Evolutionary conservation across 139 green algal species (phyloP), one percentile per base, ranked within the genome.

Genomic region (Bryopsis sp.): DNA sequence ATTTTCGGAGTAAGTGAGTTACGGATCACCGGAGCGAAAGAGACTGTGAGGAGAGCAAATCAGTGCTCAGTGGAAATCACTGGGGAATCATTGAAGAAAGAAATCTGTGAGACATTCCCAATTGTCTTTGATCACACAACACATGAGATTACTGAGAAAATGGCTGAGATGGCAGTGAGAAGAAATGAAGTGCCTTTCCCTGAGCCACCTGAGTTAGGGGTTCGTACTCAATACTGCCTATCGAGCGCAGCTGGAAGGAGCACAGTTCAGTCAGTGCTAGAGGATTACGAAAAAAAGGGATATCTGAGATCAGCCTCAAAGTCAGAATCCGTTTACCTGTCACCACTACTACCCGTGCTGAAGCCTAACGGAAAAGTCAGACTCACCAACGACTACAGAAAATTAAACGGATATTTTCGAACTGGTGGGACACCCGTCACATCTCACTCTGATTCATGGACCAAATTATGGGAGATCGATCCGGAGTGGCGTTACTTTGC

Each of bases 321-420:
- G 3, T 8, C 35, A 36, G 62, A 69, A 57, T 5, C 7, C 4
- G 39, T 69, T 35, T 34, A 24, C 15, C 24, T 69, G 7, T 48
- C 31, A 34, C 62, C 62, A 8, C 29, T 69, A 36, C n/a, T 58
- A 34, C 62, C 62, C 3, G 32, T 69, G 7, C 15, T 5, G 4
- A 69, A 69, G 32, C 39, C 39, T 7, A 38, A 54, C 3, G 62
- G 62, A 34, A 57, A 4, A 24, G 48, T 57, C 37, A 69, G 62
- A 35, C 54, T 69, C 62, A 69, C 62, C 35, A 69, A 54, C 19
- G 62, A 69, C 37, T 69, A 57, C 32, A 34, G 62, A 47, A 47
- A 11, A 11, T 22, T 69, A 36, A 69, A 69, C n/a, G 39, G 35
- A 8, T 38, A 69, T 36, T 69, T 69, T 69, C 11, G 6, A 24